phyloP scores from a whole-genome alignment of 805 yeast species.

The Cyberlindnera petersonii region DNA sequence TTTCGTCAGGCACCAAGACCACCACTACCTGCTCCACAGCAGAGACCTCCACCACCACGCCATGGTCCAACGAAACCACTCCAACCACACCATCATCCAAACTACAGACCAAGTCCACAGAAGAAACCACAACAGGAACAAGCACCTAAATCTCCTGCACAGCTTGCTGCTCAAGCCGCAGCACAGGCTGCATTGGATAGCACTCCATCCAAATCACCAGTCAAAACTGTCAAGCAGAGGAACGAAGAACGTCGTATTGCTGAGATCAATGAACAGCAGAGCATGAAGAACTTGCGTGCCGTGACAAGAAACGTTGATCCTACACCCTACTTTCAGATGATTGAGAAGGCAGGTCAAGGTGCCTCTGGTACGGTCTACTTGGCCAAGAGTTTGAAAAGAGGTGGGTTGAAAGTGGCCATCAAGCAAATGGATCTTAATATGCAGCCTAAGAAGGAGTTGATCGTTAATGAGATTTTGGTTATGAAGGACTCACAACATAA shows the following conservation, averaged over 20 bases:
- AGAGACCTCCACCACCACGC: constrained; percentile 15
- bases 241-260: constrained; percentile 50
- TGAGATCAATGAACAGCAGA: constrained; percentile 80
- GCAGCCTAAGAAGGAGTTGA: constrained; percentile 92
- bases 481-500: constrained; percentile 95
- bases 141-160: constrained; percentile 19
- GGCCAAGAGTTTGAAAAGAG: constrained; percentile 59
- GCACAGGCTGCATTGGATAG: constrained; percentile 33
- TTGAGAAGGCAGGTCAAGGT: constrained; percentile 93
- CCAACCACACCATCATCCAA: constrained; percentile 29
- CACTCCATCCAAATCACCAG: constrained; percentile 21
- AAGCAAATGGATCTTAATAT: constrained; percentile 90
- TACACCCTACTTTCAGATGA: constrained; percentile 68
- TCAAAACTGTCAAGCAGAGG: constrained; percentile 32
- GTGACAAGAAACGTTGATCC: constrained; percentile 88
- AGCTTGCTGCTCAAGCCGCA: constrained; percentile 31
- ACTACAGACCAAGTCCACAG: constrained; percentile 19
- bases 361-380: constrained; percentile 95
- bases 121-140: constrained; percentile 14
- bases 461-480: constrained; percentile 91
- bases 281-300: constrained; percentile 72
- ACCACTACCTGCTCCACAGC: constrained; percentile 9
- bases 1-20: constrained; percentile 30
- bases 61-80: constrained; percentile 24
- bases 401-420: constrained; percentile 78